Percentiles rank a stretch among this genome's conserved stretches.
Conservation (phyloP, 441 rosid genomes). For the Raphanus hybrid region DNA sequence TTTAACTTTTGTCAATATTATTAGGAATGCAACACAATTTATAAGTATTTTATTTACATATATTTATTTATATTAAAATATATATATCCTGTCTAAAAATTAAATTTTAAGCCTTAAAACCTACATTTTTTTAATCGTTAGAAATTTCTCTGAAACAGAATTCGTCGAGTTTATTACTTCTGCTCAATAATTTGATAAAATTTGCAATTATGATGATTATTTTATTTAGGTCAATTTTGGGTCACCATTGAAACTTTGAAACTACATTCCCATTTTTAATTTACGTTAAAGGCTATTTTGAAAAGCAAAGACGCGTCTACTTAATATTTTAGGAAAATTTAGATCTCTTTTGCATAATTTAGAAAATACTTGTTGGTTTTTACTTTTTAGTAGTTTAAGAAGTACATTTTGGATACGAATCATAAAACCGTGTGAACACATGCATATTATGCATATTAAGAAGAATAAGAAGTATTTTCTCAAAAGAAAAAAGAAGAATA, state of each 20-base stretch:
- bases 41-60: no score
- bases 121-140: background rate
- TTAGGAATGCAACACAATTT: background rate
- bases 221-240: background rate
- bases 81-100: background rate
- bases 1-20: background rate
- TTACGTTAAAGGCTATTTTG: slow-evolving; percentile 7
- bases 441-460: slow-evolving; percentile 8
- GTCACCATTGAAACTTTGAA: background rate
- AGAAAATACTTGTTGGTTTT: background rate
- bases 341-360: background rate
- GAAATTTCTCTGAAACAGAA: background rate
- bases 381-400: background rate
- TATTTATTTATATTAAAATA: background rate
- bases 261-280: background rate
- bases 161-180: background rate
- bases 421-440: slow-evolving; percentile 29
- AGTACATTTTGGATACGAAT: background rate
- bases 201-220: background rate
- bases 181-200: background rate
- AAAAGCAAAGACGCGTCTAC: slow-evolving; percentile 19
- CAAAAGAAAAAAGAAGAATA: no score
- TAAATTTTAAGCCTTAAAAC: background rate
- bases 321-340: slow-evolving; percentile 2
- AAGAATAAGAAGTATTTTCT: background rate